Percentiles rank a stretch among this genome's conserved stretches.
These are phyloP conservation scores for Suillus variegatus DNA, from an alignment of 768 basidiomycete genomes.

Conservation along the genomic window DNA sequence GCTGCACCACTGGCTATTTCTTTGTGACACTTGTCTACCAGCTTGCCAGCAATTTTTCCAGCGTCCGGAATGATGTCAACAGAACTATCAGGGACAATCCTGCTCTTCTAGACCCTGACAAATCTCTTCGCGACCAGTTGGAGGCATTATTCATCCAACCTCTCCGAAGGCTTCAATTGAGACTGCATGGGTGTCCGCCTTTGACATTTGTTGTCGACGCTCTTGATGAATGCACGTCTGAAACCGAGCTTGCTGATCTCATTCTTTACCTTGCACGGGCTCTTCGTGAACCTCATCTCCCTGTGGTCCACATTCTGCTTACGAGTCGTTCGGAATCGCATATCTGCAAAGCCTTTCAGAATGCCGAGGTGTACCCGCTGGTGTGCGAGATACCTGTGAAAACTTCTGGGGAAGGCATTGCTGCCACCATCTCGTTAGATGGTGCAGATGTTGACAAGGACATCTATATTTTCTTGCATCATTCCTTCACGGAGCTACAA, in stretches of 20 bases:
- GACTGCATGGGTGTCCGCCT: not conserved
- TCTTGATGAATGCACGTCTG: not conserved
- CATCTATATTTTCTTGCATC: conserved; percentile 1
- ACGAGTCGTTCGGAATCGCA: not conserved
- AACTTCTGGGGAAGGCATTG: not conserved
- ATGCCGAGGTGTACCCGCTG: not conserved
- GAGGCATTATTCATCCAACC: conserved; percentile 2
- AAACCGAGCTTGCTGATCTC: not conserved
- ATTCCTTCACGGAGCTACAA: not conserved
- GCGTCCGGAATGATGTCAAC: not conserved
- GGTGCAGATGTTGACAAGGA: not conserved
- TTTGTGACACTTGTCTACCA: not conserved
- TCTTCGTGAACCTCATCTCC: not conserved
- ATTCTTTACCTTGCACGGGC: not conserved
- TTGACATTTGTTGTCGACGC: not conserved
- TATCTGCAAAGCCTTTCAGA: not conserved
- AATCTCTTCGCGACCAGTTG: not conserved
- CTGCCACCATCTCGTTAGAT: not conserved
- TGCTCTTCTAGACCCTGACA: not conserved
- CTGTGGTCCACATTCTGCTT: not conserved
- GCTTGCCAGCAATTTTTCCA: not conserved
- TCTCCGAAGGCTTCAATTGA: not conserved
- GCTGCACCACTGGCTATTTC: not conserved
- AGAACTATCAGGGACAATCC: not conserved
- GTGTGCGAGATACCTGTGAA: not conserved